Base-by-base conservation (phyloP, 495 filamentous ascomycete species). In the Talaromyces adpressus region DNA sequence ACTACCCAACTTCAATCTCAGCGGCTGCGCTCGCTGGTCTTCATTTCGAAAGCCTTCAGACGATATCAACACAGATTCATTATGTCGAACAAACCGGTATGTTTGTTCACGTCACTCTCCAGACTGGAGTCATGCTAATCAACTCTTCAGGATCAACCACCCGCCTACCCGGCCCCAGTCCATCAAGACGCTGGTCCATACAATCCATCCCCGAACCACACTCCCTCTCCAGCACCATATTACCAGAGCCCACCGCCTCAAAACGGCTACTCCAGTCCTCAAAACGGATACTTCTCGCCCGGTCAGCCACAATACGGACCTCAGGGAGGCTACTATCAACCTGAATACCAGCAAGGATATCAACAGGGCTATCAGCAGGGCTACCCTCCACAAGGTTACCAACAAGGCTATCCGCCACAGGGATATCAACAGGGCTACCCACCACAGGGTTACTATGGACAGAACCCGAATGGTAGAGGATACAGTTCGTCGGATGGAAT, bases 361-460 rank as follows among this genome's bases (percentile, higher is more conserved):
- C 73, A 67, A 14, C 73, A 73, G 56, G 68, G 62, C 64, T 75
- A 76, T 60, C 73, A 67, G 16, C 73, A 73, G 57, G 68, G 67
- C 62, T 79, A 80, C 39, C 79, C 75, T 5, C 75, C 73, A 22
- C 77, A 56, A 29, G 60, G 60, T 14, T 56, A 56, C 20, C 52
- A 76, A 41, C 72, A 75, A 36, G 72, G 71, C 1, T 78, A 79
- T 62, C 77, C 66, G 18, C 77, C 70, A 32, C 77, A 64, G 30
- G 59, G 59, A 23, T 61, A 61, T 39, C 57, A 59, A 5, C 52
- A 56, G 6, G 52, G 52, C n/a, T 61, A 61, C 18, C 59, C 59
- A 29, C 64, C 65, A 63, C 75, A 70, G 61, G 79, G 78, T 0
- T 79, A 81, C 62, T 77, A 75, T 60, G 71, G 71, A 1, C 75